Percentiles rank a stretch among this genome's conserved stretches.
Evolutionary conservation across 305 asterid species (phyloP).

Genomic region (Fraxinus dipetala): DNA sequence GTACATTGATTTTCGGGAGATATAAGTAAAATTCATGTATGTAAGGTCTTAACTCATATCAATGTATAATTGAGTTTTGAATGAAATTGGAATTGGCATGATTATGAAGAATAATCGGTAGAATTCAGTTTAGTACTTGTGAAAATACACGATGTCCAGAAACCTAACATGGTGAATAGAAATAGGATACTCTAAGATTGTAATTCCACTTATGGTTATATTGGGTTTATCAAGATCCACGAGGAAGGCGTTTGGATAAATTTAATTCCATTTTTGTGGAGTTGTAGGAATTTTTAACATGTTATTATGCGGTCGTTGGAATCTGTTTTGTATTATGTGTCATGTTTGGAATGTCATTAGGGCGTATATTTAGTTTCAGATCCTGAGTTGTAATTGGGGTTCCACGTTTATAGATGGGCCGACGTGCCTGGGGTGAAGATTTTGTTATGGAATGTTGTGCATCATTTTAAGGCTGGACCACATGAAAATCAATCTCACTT

Average conservation of each 20-base stretch:
- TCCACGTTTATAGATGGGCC: not conserved
- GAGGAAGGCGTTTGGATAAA: not conserved
- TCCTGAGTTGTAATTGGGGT: conserved; percentile 7
- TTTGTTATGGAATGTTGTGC: not conserved
- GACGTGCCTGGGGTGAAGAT: not conserved
- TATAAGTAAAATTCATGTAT: not conserved
- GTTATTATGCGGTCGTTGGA: not conserved
- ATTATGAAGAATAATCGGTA: conserved; percentile 16
- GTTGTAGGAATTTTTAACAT: not conserved
- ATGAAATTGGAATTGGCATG: not conserved
- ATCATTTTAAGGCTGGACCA: not conserved
- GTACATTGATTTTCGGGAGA: not conserved
- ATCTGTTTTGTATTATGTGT: not conserved
- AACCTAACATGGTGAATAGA: conserved; percentile 3
- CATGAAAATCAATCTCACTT: not conserved
- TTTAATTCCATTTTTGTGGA: not conserved
- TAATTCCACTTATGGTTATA: conserved; percentile 1
- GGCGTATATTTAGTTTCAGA: not conserved
- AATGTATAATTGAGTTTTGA: not conserved
- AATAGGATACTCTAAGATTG: not conserved
- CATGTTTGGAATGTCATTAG: not conserved
- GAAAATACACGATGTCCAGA: conserved; percentile 11
- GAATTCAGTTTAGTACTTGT: not conserved
- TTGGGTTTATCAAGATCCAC: not conserved
- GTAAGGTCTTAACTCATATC: not conserved